phyloP scores from a whole-genome alignment of 345 rosid species.

The Brassica cretica region DNA sequence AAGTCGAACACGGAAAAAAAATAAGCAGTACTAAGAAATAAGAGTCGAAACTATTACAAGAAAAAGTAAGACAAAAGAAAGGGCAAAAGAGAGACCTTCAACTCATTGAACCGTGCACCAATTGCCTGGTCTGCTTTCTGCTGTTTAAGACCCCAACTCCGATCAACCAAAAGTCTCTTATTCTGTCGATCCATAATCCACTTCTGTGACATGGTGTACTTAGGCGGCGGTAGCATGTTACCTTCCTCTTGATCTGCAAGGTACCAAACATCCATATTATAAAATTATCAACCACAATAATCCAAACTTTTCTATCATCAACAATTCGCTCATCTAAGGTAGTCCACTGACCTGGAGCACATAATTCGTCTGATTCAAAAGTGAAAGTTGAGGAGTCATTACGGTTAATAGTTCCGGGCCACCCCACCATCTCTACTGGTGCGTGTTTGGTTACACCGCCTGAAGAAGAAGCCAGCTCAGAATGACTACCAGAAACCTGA shows the following conservation, averaged over 20 bases:
- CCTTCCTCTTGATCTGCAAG: constrained; percentile 59
- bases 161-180: constrained; percentile 55
- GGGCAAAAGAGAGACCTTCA: constrained; percentile 56
- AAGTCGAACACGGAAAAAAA: neutral
- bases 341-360: constrained; percentile 14
- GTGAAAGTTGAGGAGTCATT: constrained; percentile 43
- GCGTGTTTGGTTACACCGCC: constrained; percentile 45
- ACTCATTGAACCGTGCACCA: constrained; percentile 53
- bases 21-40: neutral
- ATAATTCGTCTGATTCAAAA: constrained; percentile 39
- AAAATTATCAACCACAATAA: constrained; percentile 20
- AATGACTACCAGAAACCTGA: constrained; percentile 51
- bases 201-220: constrained; percentile 77
- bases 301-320: constrained; percentile 22
- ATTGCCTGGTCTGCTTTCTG: constrained; percentile 68
- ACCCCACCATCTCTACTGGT: constrained; percentile 48
- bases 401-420: constrained; percentile 48
- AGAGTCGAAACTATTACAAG: constrained; percentile 9
- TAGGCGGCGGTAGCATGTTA: constrained; percentile 54
- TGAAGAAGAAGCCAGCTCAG: constrained; percentile 41
- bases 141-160: constrained; percentile 62
- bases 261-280: constrained; percentile 37
- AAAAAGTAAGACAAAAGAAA: constrained; percentile 2
- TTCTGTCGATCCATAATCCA: constrained; percentile 76
- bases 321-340: constrained; percentile 35